A percentile compares a stretch with the other conserved stretches of the same genome.
These are phyloP conservation scores for Emmonsiellopsis sp. DNA, from an alignment of 2,329 filamentous ascomycete species.

Conservation along the genomic window DNA sequence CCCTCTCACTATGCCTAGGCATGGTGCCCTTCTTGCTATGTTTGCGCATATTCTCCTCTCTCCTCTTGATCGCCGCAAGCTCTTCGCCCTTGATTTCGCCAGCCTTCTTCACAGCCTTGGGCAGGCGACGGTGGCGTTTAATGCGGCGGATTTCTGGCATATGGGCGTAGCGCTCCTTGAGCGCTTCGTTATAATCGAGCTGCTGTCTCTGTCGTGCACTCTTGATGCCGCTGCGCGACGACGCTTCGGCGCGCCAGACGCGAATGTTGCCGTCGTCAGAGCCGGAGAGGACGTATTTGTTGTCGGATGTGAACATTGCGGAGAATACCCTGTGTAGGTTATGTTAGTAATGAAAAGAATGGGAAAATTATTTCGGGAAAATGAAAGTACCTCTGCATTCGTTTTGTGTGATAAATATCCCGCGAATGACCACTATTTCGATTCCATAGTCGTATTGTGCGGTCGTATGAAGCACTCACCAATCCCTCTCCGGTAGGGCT, in stretches of 20 bases:
- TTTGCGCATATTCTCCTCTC: slow-evolving; percentile 87
- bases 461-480: slow-evolving; percentile 79
- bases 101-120: slow-evolving; percentile 91
- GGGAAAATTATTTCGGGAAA: not conserved
- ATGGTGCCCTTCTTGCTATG: slow-evolving; percentile 68
- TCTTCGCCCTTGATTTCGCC: slow-evolving; percentile 90
- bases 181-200: slow-evolving; percentile 80
- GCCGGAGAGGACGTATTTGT: slow-evolving; percentile 79
- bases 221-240: slow-evolving; percentile 73
- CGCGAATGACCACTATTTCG: slow-evolving; percentile 71
- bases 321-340: slow-evolving; percentile 58
- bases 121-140: slow-evolving; percentile 79
- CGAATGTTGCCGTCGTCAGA: slow-evolving; percentile 89
- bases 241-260: slow-evolving; percentile 82
- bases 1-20: slow-evolving; percentile 66
- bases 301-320: slow-evolving; percentile 75
- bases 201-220: slow-evolving; percentile 75
- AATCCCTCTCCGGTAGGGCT: slow-evolving; percentile 90
- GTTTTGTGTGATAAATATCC: slow-evolving; percentile 94
- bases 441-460: slow-evolving; percentile 79
- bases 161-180: slow-evolving; percentile 76
- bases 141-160: slow-evolving; percentile 96
- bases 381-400: slow-evolving; percentile 64
- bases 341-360: not conserved
- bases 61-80: slow-evolving; percentile 74